Percentiles rank a stretch among this genome's conserved stretches.
Conservation (phyloP, 768 basidiomycete genomes). For the Agrocybe chaxingu region DNA sequence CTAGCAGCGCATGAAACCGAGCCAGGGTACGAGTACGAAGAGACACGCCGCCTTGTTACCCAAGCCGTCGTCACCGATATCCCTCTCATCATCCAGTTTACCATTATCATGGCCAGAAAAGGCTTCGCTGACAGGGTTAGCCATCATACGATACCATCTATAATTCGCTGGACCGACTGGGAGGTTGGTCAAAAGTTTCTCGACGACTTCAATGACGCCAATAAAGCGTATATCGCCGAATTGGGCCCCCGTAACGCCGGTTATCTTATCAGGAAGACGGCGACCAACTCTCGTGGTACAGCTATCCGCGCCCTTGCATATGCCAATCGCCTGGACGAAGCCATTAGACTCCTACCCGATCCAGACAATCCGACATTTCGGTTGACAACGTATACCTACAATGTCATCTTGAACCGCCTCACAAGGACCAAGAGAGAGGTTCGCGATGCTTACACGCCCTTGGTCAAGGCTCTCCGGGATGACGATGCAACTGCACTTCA, state of each 20-base stretch:
- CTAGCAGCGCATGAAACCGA: conserved; percentile 15
- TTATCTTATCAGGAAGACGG: conserved; percentile 7
- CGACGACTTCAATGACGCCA: conserved; percentile 25
- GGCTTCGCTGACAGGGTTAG: conserved; percentile 28
- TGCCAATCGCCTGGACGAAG: conserved; percentile 34
- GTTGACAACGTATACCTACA: conserved; percentile 35
- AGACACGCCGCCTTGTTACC: conserved; percentile 23
- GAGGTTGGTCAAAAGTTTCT: conserved; percentile 36
- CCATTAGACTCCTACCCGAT: conserved; percentile 42
- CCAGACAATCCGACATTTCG: conserved; percentile 22
- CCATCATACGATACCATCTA: conserved; percentile 25
- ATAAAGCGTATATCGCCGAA: conserved; percentile 16
- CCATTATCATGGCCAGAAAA: conserved; percentile 34
- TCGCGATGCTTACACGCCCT: conserved; percentile 8
- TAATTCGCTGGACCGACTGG: conserved; percentile 41
- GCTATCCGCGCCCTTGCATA: conserved; percentile 40
- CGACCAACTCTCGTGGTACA: conserved; percentile 26
- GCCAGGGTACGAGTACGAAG: conserved; percentile 10
- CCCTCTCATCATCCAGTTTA: conserved; percentile 24
- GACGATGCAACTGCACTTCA: not conserved
- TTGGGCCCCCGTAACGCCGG: conserved; percentile 3
- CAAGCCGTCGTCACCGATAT: conserved; percentile 20
- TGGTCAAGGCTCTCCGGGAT: conserved; percentile 16
- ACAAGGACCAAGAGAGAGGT: conserved; percentile 7
- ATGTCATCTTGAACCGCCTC: conserved; percentile 27